Conservation (phyloP, 192 early-diverging fungal species). For the Coemansia interrupta region DNA sequence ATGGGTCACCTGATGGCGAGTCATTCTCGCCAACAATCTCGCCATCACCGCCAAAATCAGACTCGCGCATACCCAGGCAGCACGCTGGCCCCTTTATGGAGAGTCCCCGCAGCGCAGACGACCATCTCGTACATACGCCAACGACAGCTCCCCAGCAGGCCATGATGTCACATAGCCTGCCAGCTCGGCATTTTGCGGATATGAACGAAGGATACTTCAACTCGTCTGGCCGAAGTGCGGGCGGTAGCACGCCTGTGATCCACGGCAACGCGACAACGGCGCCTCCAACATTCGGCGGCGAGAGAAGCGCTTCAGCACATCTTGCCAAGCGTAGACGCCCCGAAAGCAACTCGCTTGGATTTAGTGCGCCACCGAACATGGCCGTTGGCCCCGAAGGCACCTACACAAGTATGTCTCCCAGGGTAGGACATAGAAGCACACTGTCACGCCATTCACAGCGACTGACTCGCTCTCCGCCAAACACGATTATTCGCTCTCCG, state of each 20-base stretch:
- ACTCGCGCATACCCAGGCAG: slow-evolving; percentile 2
- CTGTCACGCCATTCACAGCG: slow-evolving; percentile 13
- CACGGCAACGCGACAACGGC: slow-evolving; percentile 5
- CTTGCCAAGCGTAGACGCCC: not conserved
- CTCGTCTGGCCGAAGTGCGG: not conserved
- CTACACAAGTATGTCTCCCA: not conserved
- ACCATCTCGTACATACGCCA: not conserved
- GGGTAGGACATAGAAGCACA: not conserved
- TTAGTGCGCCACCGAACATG: not conserved
- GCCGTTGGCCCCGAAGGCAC: slow-evolving; percentile 1
- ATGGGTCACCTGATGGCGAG: slow-evolving; percentile 23
- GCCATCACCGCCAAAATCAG: slow-evolving; percentile 35
- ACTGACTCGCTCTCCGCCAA: slow-evolving; percentile 23
- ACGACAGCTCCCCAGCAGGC: slow-evolving; percentile 6
- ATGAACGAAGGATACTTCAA: slow-evolving; percentile 19
- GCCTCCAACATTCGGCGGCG: slow-evolving; percentile 17
- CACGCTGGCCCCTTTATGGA: slow-evolving; percentile 22
- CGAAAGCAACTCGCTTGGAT: slow-evolving; percentile 1
- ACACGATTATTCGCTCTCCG: slow-evolving; percentile 20
- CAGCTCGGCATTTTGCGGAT: slow-evolving; percentile 17
- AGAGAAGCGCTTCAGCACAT: not conserved
- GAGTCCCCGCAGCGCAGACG: slow-evolving; percentile 14
- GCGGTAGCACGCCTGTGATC: not conserved
- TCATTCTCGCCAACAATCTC: slow-evolving; percentile 45
- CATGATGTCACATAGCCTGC: slow-evolving; percentile 36